phyloP scores from a whole-genome alignment of 805 yeast species.

The Brettanomyces nanus region DNA sequence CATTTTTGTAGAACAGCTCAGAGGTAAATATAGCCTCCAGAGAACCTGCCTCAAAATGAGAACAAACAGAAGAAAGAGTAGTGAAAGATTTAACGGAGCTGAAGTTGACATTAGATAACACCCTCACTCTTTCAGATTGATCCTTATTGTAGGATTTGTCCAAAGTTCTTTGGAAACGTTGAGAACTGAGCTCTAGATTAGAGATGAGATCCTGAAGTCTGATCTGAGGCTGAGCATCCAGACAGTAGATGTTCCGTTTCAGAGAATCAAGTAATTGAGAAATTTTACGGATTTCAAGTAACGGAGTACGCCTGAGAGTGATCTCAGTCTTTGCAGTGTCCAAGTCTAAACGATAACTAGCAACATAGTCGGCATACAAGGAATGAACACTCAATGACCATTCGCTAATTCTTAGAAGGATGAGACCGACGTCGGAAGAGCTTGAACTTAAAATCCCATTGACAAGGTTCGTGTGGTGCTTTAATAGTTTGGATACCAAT shows the following conservation, averaged over 20 bases:
- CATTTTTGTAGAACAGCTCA: slow-evolving; percentile 22
- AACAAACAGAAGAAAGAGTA: slow-evolving; percentile 14
- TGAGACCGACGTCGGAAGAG: slow-evolving; percentile 8
- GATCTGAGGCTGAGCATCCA: slow-evolving; percentile 13
- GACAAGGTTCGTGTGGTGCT: slow-evolving; percentile 15
- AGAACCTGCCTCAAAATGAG: slow-evolving; percentile 9
- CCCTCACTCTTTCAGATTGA: slow-evolving; percentile 14
- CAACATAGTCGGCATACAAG: slow-evolving; percentile 17
- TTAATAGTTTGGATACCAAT: slow-evolving; percentile 10
- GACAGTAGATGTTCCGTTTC: slow-evolving; percentile 12
- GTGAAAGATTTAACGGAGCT: slow-evolving; percentile 19
- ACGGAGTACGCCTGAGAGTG: slow-evolving; percentile 23
- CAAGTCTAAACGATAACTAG: slow-evolving; percentile 14
- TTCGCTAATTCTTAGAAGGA: slow-evolving; percentile 12
- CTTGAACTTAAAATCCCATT: slow-evolving; percentile 6
- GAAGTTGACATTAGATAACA: slow-evolving; percentile 11
- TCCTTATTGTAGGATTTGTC: slow-evolving; percentile 17
- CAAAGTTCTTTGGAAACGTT: slow-evolving; percentile 13
- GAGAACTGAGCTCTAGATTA: slow-evolving; percentile 16
- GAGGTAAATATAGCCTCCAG: slow-evolving; percentile 8
- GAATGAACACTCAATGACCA: slow-evolving; percentile 18
- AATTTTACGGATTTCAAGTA: slow-evolving; percentile 22
- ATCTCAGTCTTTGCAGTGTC: slow-evolving; percentile 22
- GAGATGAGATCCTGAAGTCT: slow-evolving; percentile 14
- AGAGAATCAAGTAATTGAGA: slow-evolving; percentile 16